Percentiles rank a stretch among this genome's conserved stretches.
These are phyloP conservation scores for Starmerella apis DNA, from an alignment of 805 yeast species.

Conservation along the genomic window DNA sequence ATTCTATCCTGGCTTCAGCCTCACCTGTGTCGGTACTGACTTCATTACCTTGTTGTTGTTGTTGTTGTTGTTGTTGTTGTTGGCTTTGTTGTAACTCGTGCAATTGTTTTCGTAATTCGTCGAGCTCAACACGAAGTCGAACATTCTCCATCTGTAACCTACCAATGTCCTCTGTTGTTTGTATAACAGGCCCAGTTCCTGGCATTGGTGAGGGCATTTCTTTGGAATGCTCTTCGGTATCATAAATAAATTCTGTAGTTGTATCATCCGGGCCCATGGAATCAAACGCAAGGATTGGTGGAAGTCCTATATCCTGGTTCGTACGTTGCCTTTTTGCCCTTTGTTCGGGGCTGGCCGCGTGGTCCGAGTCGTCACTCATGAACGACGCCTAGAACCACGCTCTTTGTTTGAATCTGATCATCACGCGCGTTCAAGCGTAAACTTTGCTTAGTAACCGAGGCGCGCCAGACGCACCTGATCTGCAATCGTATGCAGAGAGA, in stretches of 20 bases:
- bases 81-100: neutral
- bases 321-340: neutral
- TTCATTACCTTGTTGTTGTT: neutral
- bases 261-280: constrained; percentile 6
- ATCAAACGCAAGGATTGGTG: constrained; percentile 1
- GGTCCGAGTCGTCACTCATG: constrained; percentile 9
- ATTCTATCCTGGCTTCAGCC: neutral
- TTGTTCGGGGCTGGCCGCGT: neutral
- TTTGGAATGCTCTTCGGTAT: neutral
- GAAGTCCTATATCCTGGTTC: neutral
- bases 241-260: neutral
- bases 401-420: constrained; percentile 7
- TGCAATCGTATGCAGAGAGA: neutral
- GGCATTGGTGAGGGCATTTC: neutral
- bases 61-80: neutral
- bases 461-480: neutral
- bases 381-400: constrained; percentile 5
- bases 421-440: neutral
- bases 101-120: neutral
- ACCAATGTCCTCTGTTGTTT: constrained; percentile 1
- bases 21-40: neutral
- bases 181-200: neutral
- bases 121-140: constrained; percentile 1
- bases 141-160: constrained; percentile 4
- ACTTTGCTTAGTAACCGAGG: neutral